Conservation (phyloP, 2,329 filamentous ascomycete species). For the Sclerotinia nivalis region DNA sequence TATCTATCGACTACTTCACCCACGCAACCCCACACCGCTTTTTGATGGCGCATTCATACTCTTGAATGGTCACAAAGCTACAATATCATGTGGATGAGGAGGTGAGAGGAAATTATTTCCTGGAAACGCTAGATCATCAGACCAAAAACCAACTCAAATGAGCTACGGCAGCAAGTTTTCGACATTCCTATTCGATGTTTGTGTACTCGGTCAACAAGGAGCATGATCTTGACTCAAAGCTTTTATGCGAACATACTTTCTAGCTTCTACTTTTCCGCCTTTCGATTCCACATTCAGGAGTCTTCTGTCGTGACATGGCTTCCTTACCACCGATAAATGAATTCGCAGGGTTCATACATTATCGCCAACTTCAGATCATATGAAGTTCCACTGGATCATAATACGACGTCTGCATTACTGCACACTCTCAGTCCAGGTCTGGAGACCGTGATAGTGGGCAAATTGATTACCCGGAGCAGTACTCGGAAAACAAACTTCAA, state of each 20-base stretch:
- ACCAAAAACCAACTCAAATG: background rate
- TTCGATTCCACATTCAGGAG: background rate
- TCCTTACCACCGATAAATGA: background rate
- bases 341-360: background rate
- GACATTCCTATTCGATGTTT: background rate
- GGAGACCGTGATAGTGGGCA: background rate
- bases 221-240: background rate
- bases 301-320: background rate
- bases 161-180: background rate
- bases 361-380: background rate
- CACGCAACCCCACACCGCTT: conserved; percentile 11
- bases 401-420: background rate
- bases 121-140: background rate
- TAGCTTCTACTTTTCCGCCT: background rate
- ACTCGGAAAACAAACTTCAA: background rate
- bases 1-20: background rate
- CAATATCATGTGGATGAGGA: background rate
- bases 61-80: background rate
- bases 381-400: background rate
- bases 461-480: background rate
- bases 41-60: conserved; percentile 3
- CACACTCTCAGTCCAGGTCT: background rate
- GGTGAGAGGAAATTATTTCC: background rate
- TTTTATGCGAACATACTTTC: background rate
- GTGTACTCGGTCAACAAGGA: background rate